Percentiles rank a stretch among this genome's conserved stretches.
phyloP scores from a whole-genome alignment of 495 filamentous ascomycete species.

The Thozetella sp. region DNA sequence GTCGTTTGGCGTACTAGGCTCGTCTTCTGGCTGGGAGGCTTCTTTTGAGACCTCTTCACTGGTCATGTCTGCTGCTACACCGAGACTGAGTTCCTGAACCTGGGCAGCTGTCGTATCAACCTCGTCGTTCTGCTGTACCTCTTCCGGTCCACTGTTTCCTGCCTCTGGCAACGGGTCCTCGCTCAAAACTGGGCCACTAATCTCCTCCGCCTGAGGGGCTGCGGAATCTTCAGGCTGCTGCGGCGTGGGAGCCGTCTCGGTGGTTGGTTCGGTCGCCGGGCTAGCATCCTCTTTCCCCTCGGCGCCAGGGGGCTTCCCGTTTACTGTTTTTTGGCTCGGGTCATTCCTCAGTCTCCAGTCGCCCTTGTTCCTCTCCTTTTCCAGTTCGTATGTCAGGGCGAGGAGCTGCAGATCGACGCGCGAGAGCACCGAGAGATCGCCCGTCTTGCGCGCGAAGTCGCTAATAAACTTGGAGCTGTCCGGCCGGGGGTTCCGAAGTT shows the following conservation, averaged over 20 bases:
- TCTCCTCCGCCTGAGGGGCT: slow-evolving; percentile 22
- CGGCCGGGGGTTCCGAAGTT: slow-evolving; percentile 69
- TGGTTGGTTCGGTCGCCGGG: slow-evolving; percentile 7
- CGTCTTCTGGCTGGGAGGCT: slow-evolving; percentile 67
- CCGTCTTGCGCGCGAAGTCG: slow-evolving; percentile 86
- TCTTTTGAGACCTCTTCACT: slow-evolving; percentile 47
- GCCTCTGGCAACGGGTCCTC: too few relatives aligned
- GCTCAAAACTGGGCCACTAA: slow-evolving; percentile 46
- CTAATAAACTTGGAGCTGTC: slow-evolving; percentile 77
- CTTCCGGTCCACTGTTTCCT: too few relatives aligned
- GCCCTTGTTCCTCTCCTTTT: slow-evolving; percentile 80
- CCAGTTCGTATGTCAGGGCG: slow-evolving; percentile 89
- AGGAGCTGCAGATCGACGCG: slow-evolving; percentile 85
- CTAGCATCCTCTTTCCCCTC: slow-evolving; percentile 7
- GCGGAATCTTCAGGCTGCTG: slow-evolving; percentile 7
- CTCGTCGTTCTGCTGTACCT: too few relatives aligned
- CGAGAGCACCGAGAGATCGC: slow-evolving; percentile 85
- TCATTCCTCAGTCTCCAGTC: slow-evolving; percentile 79
- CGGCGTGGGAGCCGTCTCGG: slow-evolving; percentile 7
- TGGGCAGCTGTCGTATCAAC: too few relatives aligned
- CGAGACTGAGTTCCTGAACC: not conserved
- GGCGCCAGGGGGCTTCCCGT: slow-evolving; percentile 64
- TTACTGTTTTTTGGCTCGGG: slow-evolving; percentile 75
- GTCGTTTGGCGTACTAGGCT: slow-evolving; percentile 10
- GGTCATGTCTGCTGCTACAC: slow-evolving; percentile 8